phyloP scores from a whole-genome alignment of 2,329 filamentous ascomycete species.

The Neurospora sp. region DNA sequence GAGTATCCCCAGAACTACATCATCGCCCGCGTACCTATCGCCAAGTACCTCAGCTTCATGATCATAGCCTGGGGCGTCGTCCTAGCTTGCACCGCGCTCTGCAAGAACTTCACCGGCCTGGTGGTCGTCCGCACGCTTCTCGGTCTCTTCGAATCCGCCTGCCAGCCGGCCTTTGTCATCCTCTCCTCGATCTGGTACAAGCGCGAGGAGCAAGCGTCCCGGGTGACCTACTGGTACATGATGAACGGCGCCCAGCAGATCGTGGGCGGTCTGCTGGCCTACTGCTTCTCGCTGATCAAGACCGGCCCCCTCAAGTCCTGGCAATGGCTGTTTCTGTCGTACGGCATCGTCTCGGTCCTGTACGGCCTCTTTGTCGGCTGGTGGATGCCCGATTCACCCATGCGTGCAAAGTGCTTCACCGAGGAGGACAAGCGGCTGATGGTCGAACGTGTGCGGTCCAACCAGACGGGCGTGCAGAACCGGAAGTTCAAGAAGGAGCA shows the following conservation, averaged over 20 bases:
- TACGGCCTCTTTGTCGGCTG: constrained; percentile 55
- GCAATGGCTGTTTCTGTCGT: constrained; percentile 59
- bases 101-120: constrained; percentile 48
- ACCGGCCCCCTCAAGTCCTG: constrained; percentile 48
- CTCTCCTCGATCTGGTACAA: constrained; percentile 63
- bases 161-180: constrained; percentile 58
- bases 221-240: constrained; percentile 66
- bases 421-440: constrained; percentile 56
- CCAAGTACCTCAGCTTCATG: constrained; percentile 54
- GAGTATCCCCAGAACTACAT: constrained; percentile 60
- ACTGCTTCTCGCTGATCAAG: constrained; percentile 47
- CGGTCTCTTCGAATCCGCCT: constrained; percentile 61
- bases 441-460: constrained; percentile 49
- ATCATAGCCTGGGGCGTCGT: constrained; percentile 55
- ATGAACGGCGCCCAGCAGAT: constrained; percentile 68
- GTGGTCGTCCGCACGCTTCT: constrained; percentile 53
- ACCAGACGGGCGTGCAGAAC: constrained; percentile 54
- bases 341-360: constrained; percentile 52
- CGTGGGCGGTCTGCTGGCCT: constrained; percentile 60
- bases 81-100: constrained; percentile 51
- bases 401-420: constrained; percentile 59
- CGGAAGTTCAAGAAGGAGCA: constrained; percentile 36
- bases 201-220: constrained; percentile 54
- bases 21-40: constrained; percentile 48
- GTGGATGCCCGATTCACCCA: constrained; percentile 59